Percentiles rank a stretch among this genome's conserved stretches.
These are phyloP conservation scores for Nectriaceae sp. DNA, from an alignment of 2,329 filamentous ascomycete genomes.

Conservation along the genomic window DNA sequence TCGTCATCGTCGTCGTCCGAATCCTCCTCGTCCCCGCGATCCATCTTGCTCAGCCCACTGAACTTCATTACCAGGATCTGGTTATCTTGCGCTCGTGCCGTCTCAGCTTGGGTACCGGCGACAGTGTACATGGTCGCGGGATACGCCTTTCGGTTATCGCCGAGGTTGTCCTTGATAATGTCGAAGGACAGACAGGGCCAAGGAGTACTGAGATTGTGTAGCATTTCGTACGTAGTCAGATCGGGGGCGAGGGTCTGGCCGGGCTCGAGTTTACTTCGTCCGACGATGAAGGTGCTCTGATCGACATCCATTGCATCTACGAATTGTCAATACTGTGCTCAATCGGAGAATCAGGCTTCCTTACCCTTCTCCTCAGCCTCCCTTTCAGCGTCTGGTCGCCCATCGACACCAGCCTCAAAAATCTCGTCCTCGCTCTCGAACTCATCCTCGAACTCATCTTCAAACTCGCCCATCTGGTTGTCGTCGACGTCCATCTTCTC, in stretches of 20 bases:
- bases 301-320: conserved; percentile 90
- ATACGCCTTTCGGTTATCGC: conserved; percentile 88
- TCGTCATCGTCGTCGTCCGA: conserved; percentile 76
- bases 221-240: conserved; percentile 94
- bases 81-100: conserved; percentile 76
- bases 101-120: conserved; percentile 89
- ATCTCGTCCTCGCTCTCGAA: conserved; percentile 91
- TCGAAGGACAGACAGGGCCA: conserved; percentile 99
- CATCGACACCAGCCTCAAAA: conserved; percentile 90
- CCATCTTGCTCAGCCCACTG: conserved; percentile 87
- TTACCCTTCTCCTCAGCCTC: conserved; percentile 81
- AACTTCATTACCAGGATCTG: conserved; percentile 96
- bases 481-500: conserved; percentile 68
- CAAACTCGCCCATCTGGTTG: conserved; percentile 74
- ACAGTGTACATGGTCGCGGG: conserved; percentile 95
- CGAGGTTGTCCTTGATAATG: conserved; percentile 81
- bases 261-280: conserved; percentile 85
- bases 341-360: conserved; percentile 5
- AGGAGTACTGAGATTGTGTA: conserved; percentile 88
- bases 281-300: conserved; percentile 93
- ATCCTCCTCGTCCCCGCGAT: conserved; percentile 67
- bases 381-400: conserved; percentile 85
- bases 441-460: conserved; percentile 93
- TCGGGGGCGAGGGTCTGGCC: conserved; percentile 92
- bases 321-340: neutral